Base-by-base conservation (phyloP, 495 filamentous ascomycete genomes). In the Copromyces sp. region DNA sequence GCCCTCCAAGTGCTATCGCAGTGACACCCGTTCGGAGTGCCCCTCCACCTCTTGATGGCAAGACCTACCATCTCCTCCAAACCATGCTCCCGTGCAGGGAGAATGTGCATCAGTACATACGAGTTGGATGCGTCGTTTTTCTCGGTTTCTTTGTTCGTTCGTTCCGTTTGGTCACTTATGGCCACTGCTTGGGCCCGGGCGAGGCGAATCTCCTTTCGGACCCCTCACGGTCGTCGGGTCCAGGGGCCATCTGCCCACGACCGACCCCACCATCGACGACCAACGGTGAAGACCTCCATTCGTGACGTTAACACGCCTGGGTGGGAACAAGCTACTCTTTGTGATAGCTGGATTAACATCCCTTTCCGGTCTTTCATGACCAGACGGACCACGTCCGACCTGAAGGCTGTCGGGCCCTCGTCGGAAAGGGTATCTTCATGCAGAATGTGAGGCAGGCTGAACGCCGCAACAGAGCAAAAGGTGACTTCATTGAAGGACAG, bases 401-500 rank as follows among this genome's bases (percentile, higher is more conserved):
- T 32, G 24, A n/a, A 59, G 47, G 47, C 20, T 59, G 11, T 29
- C 20, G 11, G 47, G 24, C 3, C 47, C 47, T 59, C 14, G 29
- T 53, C 29, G 53, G 12, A 61, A 32, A 61, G 17, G 53, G 29
- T 6, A 12, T 16, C 53, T 32, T 61, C 53, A 6, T 61, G 53
- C 53, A 61, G 53, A 61, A 61, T 61, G 53, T 61, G 53, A 17
- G 47, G 39, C 53, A 45, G 69, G 20, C 45, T 65, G 24, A 38
- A 68, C 61, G 35, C 39, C 24, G 71, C 69, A 59, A 41, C 70
- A 59, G 32, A 65, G 70, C 72, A 71, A 68, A 71, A 39, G 61
- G 76, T 76, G 76, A 76, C 74, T 75, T 77, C 76, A 77, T 77
- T 73, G 68, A 61, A 61, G 24, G 53, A 45, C 40, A 38, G 59